These are phyloP conservation scores for Limnanthes douglasii DNA, from an alignment of 345 rosid genomes.

Conservation along the genomic window DNA sequence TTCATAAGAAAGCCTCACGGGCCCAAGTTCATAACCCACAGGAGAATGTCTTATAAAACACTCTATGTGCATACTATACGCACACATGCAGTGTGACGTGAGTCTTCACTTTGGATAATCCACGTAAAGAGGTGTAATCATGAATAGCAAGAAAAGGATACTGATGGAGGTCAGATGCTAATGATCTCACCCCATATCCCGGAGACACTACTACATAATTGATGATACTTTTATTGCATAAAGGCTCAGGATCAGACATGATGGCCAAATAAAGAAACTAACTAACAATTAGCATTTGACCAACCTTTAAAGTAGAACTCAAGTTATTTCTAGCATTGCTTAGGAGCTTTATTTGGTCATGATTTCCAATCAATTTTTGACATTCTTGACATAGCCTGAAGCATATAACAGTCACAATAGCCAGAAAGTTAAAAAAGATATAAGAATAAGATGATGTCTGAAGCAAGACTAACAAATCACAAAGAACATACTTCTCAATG, in stretches of 20 bases:
- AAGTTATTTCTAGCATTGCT: constrained; percentile 74
- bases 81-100: no score
- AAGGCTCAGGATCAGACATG: no score
- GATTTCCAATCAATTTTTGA: constrained; percentile 67
- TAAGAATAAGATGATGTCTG: not conserved
- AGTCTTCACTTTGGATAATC: no score
- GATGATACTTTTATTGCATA: no score
- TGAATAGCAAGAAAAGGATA: no score
- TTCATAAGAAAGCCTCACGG: constrained; percentile 1
- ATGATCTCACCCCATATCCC: no score
- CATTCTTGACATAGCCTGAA: constrained; percentile 62
- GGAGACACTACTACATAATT: no score
- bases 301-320: constrained; percentile 52
- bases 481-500: constrained; percentile 37
- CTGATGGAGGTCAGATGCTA: no score
- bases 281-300: not conserved
- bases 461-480: not conserved
- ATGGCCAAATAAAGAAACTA: not conserved
- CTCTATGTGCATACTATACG: no score
- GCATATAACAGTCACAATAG: constrained; percentile 5
- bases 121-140: constrained; percentile 2
- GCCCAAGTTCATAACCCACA: not conserved
- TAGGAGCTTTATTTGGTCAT: constrained; percentile 76
- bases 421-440: not conserved
- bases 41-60: not conserved